A percentile compares a stretch with the other conserved stretches of the same genome.
These are phyloP conservation scores for Leccinum pachyderme DNA, from an alignment of 1,284 basidiomycete genomes.

Conservation along the genomic window DNA sequence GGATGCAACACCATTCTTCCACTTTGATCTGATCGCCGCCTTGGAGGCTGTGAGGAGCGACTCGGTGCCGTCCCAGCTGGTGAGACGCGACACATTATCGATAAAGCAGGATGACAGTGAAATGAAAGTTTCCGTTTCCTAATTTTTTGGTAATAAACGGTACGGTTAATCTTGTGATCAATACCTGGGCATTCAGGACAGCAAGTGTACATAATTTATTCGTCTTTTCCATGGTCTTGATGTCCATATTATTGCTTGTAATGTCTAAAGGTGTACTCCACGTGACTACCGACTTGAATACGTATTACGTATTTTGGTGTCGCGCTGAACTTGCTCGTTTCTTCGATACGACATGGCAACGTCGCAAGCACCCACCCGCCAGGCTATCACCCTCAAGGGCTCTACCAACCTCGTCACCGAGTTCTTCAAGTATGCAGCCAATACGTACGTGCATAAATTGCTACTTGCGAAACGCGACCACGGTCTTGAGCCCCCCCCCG, in stretches of 20 bases:
- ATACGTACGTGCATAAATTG: slow-evolving; percentile 63
- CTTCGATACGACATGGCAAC: slow-evolving; percentile 39
- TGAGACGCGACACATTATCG: not conserved
- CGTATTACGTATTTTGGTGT: too few species aligned
- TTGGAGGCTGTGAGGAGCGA: slow-evolving; percentile 63
- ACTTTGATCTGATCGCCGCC: slow-evolving; percentile 76
- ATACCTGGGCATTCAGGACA: not conserved
- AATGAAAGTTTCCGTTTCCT: not conserved
- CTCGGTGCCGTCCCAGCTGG: not conserved
- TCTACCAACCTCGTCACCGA: slow-evolving; percentile 96
- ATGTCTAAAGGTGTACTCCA: not conserved
- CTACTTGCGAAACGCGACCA: not conserved
- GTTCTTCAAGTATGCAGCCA: slow-evolving; percentile 98
- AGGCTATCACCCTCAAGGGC: slow-evolving; percentile 92
- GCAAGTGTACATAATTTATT: not conserved
- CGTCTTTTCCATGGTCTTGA: not conserved
- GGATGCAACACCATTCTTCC: slow-evolving; percentile 80
- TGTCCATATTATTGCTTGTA: too few species aligned
- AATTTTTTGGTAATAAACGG: not conserved
- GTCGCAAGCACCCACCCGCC: slow-evolving; percentile 65
- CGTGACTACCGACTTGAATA: slow-evolving; percentile 7
- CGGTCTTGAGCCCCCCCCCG: not conserved
- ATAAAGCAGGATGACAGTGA: not conserved
- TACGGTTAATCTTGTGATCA: not conserved
- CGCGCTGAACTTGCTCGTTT: not conserved